Conservation (phyloP, 208 protist species). For the Borovskyia barvae region DNA sequence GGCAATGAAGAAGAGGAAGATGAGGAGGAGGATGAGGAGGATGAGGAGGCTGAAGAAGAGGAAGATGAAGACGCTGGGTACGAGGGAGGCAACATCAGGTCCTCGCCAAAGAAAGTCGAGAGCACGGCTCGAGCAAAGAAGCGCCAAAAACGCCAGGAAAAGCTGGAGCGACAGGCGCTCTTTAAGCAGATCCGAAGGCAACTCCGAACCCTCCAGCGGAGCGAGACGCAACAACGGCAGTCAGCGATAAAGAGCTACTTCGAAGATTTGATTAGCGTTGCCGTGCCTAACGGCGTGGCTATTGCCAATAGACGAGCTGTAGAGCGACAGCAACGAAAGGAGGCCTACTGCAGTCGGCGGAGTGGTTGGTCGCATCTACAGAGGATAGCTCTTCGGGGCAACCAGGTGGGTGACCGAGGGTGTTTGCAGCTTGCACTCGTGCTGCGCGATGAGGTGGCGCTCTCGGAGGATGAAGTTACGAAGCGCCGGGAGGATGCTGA, state of each 20-base stretch:
- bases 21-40: constrained; percentile 20
- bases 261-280: neutral
- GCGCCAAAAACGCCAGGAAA: constrained; percentile 1
- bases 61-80: constrained; percentile 8
- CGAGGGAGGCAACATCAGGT: constrained; percentile 2
- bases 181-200: constrained; percentile 6
- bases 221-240: constrained; percentile 4
- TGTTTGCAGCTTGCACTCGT: constrained; percentile 33
- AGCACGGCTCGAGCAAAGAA: neutral
- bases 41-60: constrained; percentile 14
- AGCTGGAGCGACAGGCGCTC: neutral
- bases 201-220: constrained; percentile 1
- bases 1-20: constrained; percentile 32
- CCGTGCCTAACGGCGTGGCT: neutral
- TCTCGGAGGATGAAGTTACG: constrained; percentile 63
- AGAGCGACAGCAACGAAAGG: constrained; percentile 49
- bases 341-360: constrained; percentile 55
- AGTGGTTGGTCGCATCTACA: constrained; percentile 82
- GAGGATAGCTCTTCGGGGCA: constrained; percentile 60
- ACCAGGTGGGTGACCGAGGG: constrained; percentile 61
- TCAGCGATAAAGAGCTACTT: constrained; percentile 1
- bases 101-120: constrained; percentile 26
- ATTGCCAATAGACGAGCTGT: constrained; percentile 2
- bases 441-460: constrained; percentile 55
- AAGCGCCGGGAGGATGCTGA: constrained; percentile 35